Conservation (phyloP, 2,329 filamentous ascomycete genomes). For the Ophiostoma montium region DNA sequence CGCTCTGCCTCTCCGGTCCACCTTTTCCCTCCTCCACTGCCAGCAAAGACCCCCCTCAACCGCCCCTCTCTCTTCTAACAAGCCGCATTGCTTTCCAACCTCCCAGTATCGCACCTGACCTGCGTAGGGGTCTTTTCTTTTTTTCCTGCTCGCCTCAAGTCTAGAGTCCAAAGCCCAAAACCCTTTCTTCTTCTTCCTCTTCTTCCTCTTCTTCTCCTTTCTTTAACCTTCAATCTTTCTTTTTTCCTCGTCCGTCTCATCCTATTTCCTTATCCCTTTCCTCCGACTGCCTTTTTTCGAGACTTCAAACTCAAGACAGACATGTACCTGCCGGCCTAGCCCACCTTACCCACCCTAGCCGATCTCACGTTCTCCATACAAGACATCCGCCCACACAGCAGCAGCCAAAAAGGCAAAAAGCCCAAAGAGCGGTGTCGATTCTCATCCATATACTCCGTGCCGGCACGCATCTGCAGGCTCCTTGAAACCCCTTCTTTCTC, state of each 20-base stretch:
- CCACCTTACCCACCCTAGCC: slow-evolving; percentile 3
- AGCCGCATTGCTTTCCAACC: slow-evolving; percentile 3
- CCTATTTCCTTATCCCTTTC: neutral
- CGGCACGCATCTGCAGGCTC: slow-evolving; percentile 5
- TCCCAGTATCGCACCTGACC: neutral
- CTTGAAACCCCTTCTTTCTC: slow-evolving; percentile 1
- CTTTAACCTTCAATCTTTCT: neutral
- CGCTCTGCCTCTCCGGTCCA: neutral
- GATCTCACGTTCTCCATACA: neutral
- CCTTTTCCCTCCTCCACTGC: slow-evolving; percentile 1
- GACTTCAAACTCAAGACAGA: neutral
- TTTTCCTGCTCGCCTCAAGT: neutral
- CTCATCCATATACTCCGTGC: slow-evolving; percentile 2
- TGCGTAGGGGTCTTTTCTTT: neutral
- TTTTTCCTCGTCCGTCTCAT: neutral
- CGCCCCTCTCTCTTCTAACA: slow-evolving; percentile 4
- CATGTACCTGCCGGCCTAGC: neutral
- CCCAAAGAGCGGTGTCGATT: slow-evolving; percentile 15
- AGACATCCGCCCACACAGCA: neutral
- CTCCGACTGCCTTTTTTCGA: neutral
- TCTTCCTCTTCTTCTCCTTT: neutral
- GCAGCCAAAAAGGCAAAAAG: slow-evolving; percentile 8
- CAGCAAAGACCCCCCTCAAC: neutral
- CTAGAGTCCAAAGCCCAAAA: too few species aligned
- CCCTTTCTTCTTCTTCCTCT: too few species aligned